Conservation (phyloP, 1,139 yeast species). For the Yamadazyma siamensis region DNA sequence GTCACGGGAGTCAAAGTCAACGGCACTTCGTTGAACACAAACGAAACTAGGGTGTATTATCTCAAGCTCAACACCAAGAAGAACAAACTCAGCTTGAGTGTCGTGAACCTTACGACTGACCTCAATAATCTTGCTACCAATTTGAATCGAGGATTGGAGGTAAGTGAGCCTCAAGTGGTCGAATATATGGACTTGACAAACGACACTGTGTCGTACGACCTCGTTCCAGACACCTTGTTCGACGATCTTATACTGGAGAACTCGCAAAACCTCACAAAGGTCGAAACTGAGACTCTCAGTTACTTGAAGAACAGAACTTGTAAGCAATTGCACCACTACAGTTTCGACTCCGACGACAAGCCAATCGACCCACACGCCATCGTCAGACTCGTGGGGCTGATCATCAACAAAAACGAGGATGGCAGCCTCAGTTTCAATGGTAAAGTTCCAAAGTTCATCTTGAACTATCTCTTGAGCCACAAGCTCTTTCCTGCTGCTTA, state of each 20-base stretch:
- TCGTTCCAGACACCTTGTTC: constrained; percentile 14
- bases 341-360: constrained; percentile 43
- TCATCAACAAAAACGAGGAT: constrained; percentile 27
- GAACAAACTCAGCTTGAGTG: constrained; percentile 41
- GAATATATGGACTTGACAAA: constrained; percentile 8
- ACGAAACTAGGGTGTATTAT: constrained; percentile 41
- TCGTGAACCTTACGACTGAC: constrained; percentile 61
- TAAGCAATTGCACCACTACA: constrained; percentile 7
- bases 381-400: constrained; percentile 40
- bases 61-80: constrained; percentile 41
- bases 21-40: constrained; percentile 40
- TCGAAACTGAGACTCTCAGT: constrained; percentile 10
- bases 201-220: constrained; percentile 3
- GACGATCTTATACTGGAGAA: constrained; percentile 21
- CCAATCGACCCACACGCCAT: constrained; percentile 64
- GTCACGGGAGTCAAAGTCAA: constrained; percentile 37
- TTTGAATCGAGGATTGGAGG: constrained; percentile 55
- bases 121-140: constrained; percentile 70
- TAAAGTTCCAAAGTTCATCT: constrained; percentile 54
- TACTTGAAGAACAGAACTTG: constrained; percentile 12
- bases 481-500: constrained; percentile 72
- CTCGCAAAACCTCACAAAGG: constrained; percentile 4
- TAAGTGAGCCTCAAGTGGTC: constrained; percentile 6
- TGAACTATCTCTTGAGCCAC: constrained; percentile 78
- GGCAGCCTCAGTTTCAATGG: constrained; percentile 17